Base-by-base conservation (phyloP, 805 yeast species). In the Deakozyma indianensis region DNA sequence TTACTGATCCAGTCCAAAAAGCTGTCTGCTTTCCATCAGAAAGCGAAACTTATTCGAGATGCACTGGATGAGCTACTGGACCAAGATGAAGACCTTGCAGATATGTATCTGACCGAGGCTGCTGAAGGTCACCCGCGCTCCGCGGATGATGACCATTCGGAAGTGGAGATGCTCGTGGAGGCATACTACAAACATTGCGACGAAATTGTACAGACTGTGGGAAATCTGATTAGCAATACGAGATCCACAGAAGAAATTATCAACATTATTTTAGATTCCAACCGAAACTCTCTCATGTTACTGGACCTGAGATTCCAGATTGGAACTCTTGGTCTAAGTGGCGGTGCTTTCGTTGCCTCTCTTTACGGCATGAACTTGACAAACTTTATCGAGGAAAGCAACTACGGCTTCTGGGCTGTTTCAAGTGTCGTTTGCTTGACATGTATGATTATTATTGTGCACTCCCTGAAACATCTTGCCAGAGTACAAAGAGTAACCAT, bases 331-430 rank as follows among this genome's bases (percentile, higher is more conserved):
- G 80, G 95, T 2, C 67, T 88, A 56, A 94, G 94, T 1, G 74
- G 80, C 15, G 81, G 92, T 1, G 66, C 94, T 41, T 84, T 83
- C 52, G 59, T 85, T 15, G 92, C 95, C 1, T 82, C 96, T 0
- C 66, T 86, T 9, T 92, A 88, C 61, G 99, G 99, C 28, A 92
- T 92, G 98, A 92, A 92, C 62, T 67, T 92, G 60, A 85, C 83
- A 56, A 92, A 90, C 63, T 87, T 83, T 57, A 79, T 92, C 21
- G 99, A 92, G 59, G 95, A 87, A 47, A 66, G 78, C 1, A 72
- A 74, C 46, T 70, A 72, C 51, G 96, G 96, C 25, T 83, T 86
- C 57, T 58, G 60, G 2, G 59, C 77, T 1, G 72, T 80, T 3
- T 49, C 60, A 2, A 66, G 69, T 0, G 49, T 68, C 1, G 66